Evolutionary conservation across 179 eudicot genomes (phyloP), one percentile per base, ranked within the genome.

Genomic region (Vitellaria paradoxa): DNA sequence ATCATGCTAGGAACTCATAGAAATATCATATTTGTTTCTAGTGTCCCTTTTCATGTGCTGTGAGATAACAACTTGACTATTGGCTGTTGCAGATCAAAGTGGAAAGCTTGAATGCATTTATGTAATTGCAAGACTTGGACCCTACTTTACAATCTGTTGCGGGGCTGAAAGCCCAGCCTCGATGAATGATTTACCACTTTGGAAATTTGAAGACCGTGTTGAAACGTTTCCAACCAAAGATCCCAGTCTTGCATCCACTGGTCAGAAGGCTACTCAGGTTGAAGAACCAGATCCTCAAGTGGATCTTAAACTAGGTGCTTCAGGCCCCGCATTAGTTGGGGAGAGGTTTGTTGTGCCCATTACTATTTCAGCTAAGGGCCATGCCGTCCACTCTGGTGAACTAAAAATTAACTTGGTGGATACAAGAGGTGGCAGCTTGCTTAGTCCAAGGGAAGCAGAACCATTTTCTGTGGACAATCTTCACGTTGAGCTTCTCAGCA

Each of bases 41-140:
- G 10, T 69, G 15, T 15, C 59, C 13, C 10, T 20, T 68, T 47
- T 57, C 40, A 53, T 69, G 49, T 53, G 12, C 15, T 21, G 42
- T 76, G 50, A 66, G 40, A 21, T 45, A 50, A 42, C 23, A 18
- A 65, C 52, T 21, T 7, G 17, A 20, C 21, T 71, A 30, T 9
- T 75, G 57, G 26, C 6, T 74, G 72, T 50, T 84, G 85, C 97
- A 96, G 99, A 85, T 70, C 94, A 85, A 83, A 94, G 97, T 78
- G 99, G 99, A 72, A 96, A 94, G 85, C 99, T 96, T 56, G 99
- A 96, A 78, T 96, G 99, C 77, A 70, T 87, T 72, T 92, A 93
- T 17, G 82, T 96, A 53, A 82, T 88, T 78, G 91, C 90, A 75
- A 88, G 92, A 77, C 80, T 92, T 47, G 98, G 98, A 75, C 83